Evolutionary conservation across 495 filamentous ascomycete species (phyloP).

Genomic region (Aspergillus bertholletiae): DNA sequence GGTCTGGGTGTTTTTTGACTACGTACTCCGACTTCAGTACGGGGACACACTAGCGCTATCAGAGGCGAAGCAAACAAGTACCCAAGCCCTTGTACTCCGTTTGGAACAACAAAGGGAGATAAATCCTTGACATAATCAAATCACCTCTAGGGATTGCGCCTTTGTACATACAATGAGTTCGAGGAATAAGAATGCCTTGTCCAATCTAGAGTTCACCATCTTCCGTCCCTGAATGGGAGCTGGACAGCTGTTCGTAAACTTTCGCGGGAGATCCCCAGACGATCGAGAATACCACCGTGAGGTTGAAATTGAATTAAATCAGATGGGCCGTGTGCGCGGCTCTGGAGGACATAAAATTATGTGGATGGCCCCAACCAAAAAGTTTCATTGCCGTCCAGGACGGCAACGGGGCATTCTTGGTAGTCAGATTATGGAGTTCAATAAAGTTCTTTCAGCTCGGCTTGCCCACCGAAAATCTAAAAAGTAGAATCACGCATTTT

Average conservation of each 20-base stretch:
- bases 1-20: no score
- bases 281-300: slow-evolving; percentile 27
- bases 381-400: not conserved
- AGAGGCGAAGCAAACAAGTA: no score
- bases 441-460: not conserved
- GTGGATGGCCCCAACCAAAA: not conserved
- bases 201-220: slow-evolving; percentile 4
- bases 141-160: no score
- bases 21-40: no score
- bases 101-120: no score
- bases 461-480: not conserved
- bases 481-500: not conserved
- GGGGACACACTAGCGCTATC: no score
- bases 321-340: not conserved
- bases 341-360: not conserved
- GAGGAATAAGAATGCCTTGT: slow-evolving; percentile 8
- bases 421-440: not conserved
- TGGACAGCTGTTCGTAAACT: slow-evolving; percentile 32
- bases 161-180: no score
- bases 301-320: not conserved
- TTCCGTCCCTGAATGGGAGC: slow-evolving; percentile 11
- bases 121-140: no score
- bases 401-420: not conserved
- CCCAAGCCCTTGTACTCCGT: no score
- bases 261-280: slow-evolving; percentile 45